phyloP scores from a whole-genome alignment of 2,329 filamentous ascomycete species.

The Diaporthe citriasiana region DNA sequence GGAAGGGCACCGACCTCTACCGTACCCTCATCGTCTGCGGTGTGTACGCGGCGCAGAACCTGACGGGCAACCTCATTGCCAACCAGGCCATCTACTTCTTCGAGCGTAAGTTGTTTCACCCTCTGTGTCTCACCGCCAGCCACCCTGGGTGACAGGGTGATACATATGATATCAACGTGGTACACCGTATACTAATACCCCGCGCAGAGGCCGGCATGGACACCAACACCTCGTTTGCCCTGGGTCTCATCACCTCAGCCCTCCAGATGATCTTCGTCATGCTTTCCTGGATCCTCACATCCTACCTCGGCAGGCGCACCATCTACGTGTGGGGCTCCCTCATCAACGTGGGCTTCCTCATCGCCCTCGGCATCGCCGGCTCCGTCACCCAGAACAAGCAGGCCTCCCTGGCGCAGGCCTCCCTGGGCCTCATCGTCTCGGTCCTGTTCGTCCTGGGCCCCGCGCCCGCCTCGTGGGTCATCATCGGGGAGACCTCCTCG shows the following conservation, averaged over 20 bases:
- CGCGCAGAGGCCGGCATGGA: slow-evolving; percentile 70
- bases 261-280: slow-evolving; percentile 75
- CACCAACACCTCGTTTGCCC: slow-evolving; percentile 68
- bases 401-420: slow-evolving; percentile 69
- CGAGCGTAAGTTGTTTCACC: slow-evolving; percentile 55
- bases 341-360: slow-evolving; percentile 66
- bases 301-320: slow-evolving; percentile 72
- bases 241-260: slow-evolving; percentile 75
- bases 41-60: slow-evolving; percentile 71
- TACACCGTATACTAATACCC: background rate
- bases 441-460: slow-evolving; percentile 74
- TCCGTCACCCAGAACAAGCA: slow-evolving; percentile 55
- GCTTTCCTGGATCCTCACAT: slow-evolving; percentile 76
- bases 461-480: slow-evolving; percentile 75
- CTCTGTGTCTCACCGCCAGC: background rate
- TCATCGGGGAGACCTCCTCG: slow-evolving; percentile 76
- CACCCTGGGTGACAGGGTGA: background rate
- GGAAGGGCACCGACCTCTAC: slow-evolving; percentile 67
- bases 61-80: slow-evolving; percentile 74
- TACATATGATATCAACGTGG: too few species aligned
- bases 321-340: slow-evolving; percentile 74
- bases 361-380: slow-evolving; percentile 71
- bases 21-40: slow-evolving; percentile 68
- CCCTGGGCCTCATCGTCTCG: slow-evolving; percentile 75
- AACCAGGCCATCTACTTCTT: slow-evolving; percentile 76